Base-by-base conservation (phyloP, 2,329 filamentous ascomycete species). In the Orbilia javanica region DNA sequence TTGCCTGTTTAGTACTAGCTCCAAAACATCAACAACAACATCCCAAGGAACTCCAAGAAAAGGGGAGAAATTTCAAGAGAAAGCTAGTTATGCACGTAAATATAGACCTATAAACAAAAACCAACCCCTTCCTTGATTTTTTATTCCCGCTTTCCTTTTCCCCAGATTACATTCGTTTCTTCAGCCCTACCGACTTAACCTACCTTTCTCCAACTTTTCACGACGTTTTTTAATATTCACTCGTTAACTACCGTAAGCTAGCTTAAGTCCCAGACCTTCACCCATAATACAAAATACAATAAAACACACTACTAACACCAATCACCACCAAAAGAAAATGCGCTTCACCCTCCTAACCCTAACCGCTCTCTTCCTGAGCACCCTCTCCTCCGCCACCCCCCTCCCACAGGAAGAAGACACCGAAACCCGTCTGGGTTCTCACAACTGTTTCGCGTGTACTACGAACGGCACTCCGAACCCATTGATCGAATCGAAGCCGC, bases 181-280 rank as follows among this genome's bases (percentile, higher is more conserved):
- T 53, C 50, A 53, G 50, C 50, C 50, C 50, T 53, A 53, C 27
- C 20, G 42, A 44, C 42, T 2, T 44, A n/a, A n/a, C 20, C 15
- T 3, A n/a, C n/a, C 15, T 18, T 18, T 8, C 4, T 25, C 6
- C 11, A 6, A n/a, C 1, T 4, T 57, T 36, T 20, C n/a, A 2
- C n/a, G 31, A 36, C 8, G n/a, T 39, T 20, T 36, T 11, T 34
- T 4, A 2, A 31, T 1, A 22, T 36, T 20, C 52, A 29, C 18
- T 53, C 50, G 6, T 53, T 53, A 1, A 39, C 36, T 5, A 39
- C 13, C 3, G n/a, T 18, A 20, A 18, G 20, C 42, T 20, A 20
- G 20, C 34, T 8, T 39, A 39, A 34, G n/a, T 31, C 29, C 29
- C 7, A 31, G 7, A 31, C 34, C 34, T 11, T 11, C 13, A 11